Evolutionary conservation across 306 rosid species (phyloP), one percentile per base, ranked within the genome.

Genomic region (Bauhinia variegata): DNA sequence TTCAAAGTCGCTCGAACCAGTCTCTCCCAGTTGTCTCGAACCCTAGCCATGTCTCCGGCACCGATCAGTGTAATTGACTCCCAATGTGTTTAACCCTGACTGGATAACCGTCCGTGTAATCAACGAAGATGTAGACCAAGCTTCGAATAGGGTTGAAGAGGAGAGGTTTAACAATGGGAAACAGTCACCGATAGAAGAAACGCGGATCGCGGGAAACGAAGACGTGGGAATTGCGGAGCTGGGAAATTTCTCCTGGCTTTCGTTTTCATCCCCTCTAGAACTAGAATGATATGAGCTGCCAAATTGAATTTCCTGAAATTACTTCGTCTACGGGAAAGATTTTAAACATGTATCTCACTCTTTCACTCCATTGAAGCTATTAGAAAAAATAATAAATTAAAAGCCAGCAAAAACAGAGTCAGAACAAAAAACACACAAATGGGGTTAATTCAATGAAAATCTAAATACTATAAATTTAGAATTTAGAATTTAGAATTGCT

Each of bases 1-100:
- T 64, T 83, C 63, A 86, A 71, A 56, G 98, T 83, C 51, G 96
- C 96, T 9, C 95, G 97, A 60, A 90, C 91, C 32, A 89, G 81
- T 60, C 86, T 81, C 73, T 81, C 90, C 98, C 98, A 93, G 68
- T 88, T 90, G 13, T 68, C 84, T 43, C 71, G 65, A 83, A 80
- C 88, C 89, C 95, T 78, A 75, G 78, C 88, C 98, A 93, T 86
- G 90, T 62, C 77, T 61, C n/a, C 73, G 56, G 46, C 65, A 50
- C 79, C 70, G 66, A 73, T 63, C 73, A 30, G 56, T 13, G 51
- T 6, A 58, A 44, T 49, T 34, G 47, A 18, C 44, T n/a, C 77
- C 69, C 63, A 4, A 64, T 52, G 47, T 4, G 16, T 3, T 38
- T 37, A 6, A 54, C 31, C 60, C 30, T 28, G 6, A 39, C 30